Percentiles rank a stretch among this genome's conserved stretches.
These are phyloP conservation scores for Zymoseptoria passerinii DNA, from an alignment of 2,329 filamentous ascomycete species.

Conservation along the genomic window DNA sequence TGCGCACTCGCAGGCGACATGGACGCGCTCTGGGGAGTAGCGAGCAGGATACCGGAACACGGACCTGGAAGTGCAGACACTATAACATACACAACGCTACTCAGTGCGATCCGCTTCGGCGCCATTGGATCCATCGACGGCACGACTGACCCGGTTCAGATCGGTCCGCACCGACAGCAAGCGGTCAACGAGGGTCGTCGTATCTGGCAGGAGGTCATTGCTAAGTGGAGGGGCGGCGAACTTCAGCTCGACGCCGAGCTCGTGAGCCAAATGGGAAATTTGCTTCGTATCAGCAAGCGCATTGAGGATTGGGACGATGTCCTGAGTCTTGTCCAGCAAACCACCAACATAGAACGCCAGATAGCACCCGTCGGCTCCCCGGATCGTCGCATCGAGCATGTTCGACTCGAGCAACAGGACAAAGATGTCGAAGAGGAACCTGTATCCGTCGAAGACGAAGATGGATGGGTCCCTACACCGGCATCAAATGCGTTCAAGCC, in stretches of 20 bases:
- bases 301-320: slow-evolving; percentile 61
- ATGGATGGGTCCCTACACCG: slow-evolving; percentile 21
- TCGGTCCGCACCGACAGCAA: slow-evolving; percentile 27
- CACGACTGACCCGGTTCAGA: slow-evolving; percentile 14
- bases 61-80: slow-evolving; percentile 57
- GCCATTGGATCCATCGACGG: slow-evolving; percentile 15
- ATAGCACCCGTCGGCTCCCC: slow-evolving; percentile 30
- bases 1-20: slow-evolving; percentile 68
- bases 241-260: slow-evolving; percentile 69
- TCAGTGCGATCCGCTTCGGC: slow-evolving; percentile 61
- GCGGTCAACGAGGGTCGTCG: slow-evolving; percentile 59
- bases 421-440: slow-evolving; percentile 8
- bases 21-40: slow-evolving; percentile 71
- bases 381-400: slow-evolving; percentile 22
- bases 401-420: slow-evolving; percentile 9
- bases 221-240: slow-evolving; percentile 64
- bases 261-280: slow-evolving; percentile 69
- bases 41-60: slow-evolving; percentile 59
- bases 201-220: slow-evolving; percentile 72
- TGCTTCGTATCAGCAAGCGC: slow-evolving; percentile 58
- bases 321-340: slow-evolving; percentile 68
- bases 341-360: slow-evolving; percentile 63
- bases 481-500: slow-evolving; percentile 25
- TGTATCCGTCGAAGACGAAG: slow-evolving; percentile 7
- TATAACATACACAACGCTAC: slow-evolving; percentile 71